A percentile compares a stretch with the other conserved stretches of the same genome.
phyloP scores from a whole-genome alignment of 805 yeast species.

The Tetrapisispora pingtungensis region DNA sequence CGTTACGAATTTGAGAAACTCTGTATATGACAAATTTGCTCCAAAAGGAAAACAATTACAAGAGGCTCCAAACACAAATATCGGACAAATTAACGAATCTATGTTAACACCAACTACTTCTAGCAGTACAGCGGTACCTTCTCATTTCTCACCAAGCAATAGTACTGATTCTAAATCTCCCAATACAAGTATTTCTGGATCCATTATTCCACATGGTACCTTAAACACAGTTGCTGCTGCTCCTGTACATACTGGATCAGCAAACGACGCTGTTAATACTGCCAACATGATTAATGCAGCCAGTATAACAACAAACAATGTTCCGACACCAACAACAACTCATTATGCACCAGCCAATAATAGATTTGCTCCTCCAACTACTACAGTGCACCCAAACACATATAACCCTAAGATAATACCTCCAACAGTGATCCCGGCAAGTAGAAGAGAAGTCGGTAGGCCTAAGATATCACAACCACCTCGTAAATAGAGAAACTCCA shows the following conservation, averaged over 20 bases:
- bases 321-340: background rate
- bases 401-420: conserved; percentile 2
- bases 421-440: background rate
- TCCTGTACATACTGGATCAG: too few relatives aligned
- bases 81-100: background rate
- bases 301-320: background rate
- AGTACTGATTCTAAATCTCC: too few relatives aligned
- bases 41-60: conserved; percentile 24
- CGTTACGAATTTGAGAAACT: conserved; percentile 12
- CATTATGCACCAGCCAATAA: conserved; percentile 1
- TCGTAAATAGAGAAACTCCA: background rate
- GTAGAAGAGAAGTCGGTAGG: conserved; percentile 24
- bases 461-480: conserved; percentile 18
- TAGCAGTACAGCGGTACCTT: too few relatives aligned
- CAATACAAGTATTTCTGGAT: too few relatives aligned
- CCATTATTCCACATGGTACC: too few relatives aligned
- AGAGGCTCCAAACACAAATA: background rate
- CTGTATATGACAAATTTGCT: conserved; percentile 23
- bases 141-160: too few relatives aligned
- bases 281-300: background rate
- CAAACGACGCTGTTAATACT: too few relatives aligned
- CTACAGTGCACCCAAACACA: conserved; percentile 20
- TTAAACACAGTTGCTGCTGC: too few relatives aligned
- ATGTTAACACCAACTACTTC: background rate
- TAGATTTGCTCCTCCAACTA: conserved; percentile 21